Evolutionary conservation across 345 rosid species (phyloP).

Genomic region (Acer yangbiense): DNA sequence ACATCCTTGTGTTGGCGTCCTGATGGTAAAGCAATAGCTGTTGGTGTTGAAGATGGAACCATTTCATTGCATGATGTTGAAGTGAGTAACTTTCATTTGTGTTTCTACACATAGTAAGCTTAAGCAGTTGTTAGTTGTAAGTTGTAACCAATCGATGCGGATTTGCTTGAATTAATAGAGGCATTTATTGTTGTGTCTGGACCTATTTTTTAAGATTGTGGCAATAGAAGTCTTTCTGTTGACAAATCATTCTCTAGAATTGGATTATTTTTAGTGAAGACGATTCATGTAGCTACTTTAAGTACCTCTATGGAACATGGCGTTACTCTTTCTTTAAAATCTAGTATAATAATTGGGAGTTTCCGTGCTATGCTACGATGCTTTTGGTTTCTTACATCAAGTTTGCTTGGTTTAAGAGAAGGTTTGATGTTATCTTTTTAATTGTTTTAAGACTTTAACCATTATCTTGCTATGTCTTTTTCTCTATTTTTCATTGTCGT

Average conservation of each 20-base stretch:
- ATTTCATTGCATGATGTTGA: constrained; percentile 85
- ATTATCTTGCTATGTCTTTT: no score
- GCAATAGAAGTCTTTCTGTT: neutral
- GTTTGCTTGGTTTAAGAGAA: no score
- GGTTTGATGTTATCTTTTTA: no score
- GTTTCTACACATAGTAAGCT: neutral
- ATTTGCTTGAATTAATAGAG: neutral
- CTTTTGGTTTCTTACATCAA: neutral
- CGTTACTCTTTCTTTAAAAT: neutral
- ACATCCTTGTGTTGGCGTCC: constrained; percentile 90
- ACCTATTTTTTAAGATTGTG: neutral
- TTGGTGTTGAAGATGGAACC: constrained; percentile 88
- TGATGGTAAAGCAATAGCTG: constrained; percentile 82
- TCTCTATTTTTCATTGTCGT: no score
- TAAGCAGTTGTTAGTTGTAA: neutral
- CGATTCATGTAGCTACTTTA: neutral
- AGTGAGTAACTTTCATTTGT: constrained; percentile 35
- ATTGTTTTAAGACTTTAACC: no score
- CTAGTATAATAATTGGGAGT: neutral
- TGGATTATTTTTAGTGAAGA: neutral
- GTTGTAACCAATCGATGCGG: no score
- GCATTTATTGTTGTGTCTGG: neutral
- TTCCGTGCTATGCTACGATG: neutral
- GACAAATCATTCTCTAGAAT: neutral
- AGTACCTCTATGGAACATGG: no score